phyloP scores from a whole-genome alignment of 2,329 filamentous ascomycete genomes.

The Pyricularia pennisetigena region DNA sequence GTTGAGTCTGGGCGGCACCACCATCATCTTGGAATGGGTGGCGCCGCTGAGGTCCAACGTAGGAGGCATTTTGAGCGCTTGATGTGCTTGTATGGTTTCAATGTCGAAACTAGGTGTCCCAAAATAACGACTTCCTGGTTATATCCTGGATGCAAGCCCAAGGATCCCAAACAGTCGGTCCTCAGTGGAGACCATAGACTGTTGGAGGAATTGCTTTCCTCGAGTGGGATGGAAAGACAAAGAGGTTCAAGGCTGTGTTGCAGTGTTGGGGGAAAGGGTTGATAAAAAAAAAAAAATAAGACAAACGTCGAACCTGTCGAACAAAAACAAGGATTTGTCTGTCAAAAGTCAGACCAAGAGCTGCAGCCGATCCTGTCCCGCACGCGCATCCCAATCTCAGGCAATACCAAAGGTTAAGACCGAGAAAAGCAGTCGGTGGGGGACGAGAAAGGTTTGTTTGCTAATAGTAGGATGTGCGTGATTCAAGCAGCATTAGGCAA shows the following conservation, averaged over 20 bases:
- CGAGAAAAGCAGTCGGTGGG: background rate
- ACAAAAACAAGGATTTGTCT: background rate
- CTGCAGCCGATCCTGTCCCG: background rate
- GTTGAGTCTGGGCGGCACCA: conserved; percentile 46
- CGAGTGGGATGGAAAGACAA: background rate
- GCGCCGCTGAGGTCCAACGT: conserved; percentile 34
- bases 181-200: background rate
- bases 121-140: background rate
- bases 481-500: background rate
- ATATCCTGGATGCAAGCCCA: background rate
- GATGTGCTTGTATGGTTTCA: background rate
- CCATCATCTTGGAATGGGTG: conserved; percentile 38
- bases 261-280: background rate
- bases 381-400: background rate
- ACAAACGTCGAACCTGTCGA: background rate
- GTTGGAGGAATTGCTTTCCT: background rate
- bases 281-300: background rate
- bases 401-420: background rate
- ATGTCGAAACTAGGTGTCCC: background rate
- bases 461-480: background rate
- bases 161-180: background rate
- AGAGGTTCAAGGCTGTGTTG: background rate
- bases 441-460: background rate
- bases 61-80: conserved; percentile 28
- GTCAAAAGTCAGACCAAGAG: background rate